Evolutionary conservation across 208 protist genomes (phyloP), one percentile per base, ranked within the genome.

Genomic region (Leishmania guyanensis): DNA sequence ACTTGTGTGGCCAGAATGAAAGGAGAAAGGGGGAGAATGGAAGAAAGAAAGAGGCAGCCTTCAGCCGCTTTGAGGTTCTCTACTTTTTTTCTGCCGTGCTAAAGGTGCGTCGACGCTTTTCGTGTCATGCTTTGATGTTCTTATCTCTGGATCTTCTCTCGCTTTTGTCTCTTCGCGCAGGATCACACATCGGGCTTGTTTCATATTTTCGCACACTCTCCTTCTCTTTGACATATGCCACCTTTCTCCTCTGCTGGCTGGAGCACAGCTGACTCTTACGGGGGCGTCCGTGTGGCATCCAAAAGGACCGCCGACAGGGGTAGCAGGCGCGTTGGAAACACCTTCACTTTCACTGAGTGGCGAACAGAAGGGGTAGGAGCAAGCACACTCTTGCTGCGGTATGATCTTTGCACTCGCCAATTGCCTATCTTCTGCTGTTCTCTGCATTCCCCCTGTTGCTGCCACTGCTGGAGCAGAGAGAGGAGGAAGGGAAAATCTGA

Each of bases 391-490:
- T 43, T 60, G 43, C 29, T 43, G 33, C 33, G 9, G 36, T 17
- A 53, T 26, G 17, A 58, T 26, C 33, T 43, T 62, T 14, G 14
- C 33, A 20, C 29, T 77, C 51, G 10, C 73, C 53, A n/a, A 26
- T 29, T n/a, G 33, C 33, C 50, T 46, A 51, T 33, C 43, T 78
- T 16, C 46, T 71, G 20, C 17, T 77, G 51, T 77, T 75, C 69
- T 76, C 8, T 62, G n/a, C 29, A 62, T 46, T 6, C 51, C 33
- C 50, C 12, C 17, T 76, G 20, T 76, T 26, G 14, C 48, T 58
- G 48, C 29, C 51, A 26, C 33, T 73, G 39, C 46, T 46, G 5
- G 51, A 8, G 29, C n/a, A 54, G 72, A 26, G 72, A 39, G 29
- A 48, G 39, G 22, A 48, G 4, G 17, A 54, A 46, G 20, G 22